Evolutionary conservation across 768 basidiomycete genomes (phyloP).

Genomic region (Lactarius indigo): DNA sequence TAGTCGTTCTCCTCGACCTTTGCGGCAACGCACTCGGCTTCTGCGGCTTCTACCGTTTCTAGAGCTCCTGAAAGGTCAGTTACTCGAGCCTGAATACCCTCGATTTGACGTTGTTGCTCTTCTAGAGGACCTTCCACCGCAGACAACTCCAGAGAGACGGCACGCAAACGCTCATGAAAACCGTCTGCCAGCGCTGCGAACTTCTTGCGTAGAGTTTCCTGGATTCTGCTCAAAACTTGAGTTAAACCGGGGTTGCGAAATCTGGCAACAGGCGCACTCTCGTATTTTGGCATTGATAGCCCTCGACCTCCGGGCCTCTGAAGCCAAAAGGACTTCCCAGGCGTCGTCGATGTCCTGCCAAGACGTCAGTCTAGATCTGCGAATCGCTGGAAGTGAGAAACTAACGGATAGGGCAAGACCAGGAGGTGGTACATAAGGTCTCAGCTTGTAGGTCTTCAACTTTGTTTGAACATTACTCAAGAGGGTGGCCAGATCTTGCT

Average conservation of each 20-base stretch:
- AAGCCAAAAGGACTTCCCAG: slow-evolving; percentile 69
- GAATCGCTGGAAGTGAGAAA: not conserved
- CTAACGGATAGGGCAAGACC: slow-evolving; percentile 62
- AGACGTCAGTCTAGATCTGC: not conserved
- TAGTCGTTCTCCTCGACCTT: slow-evolving; percentile 98
- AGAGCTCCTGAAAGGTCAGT: slow-evolving; percentile 60
- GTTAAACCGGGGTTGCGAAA: not conserved
- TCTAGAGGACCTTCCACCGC: slow-evolving; percentile 74
- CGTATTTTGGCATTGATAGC: slow-evolving; percentile 88
- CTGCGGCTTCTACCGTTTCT: slow-evolving; percentile 52
- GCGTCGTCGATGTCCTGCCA: slow-evolving; percentile 67
- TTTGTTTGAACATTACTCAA: slow-evolving; percentile 95
- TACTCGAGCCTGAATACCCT: slow-evolving; percentile 62
- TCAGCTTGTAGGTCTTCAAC: slow-evolving; percentile 82
- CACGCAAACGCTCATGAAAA: slow-evolving; percentile 64
- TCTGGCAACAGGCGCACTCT: slow-evolving; percentile 51
- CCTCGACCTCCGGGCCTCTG: slow-evolving; percentile 73
- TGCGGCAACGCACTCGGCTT: slow-evolving; percentile 74
- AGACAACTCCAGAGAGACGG: slow-evolving; percentile 68
- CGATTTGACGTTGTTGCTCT: slow-evolving; percentile 72
- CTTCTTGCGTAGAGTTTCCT: slow-evolving; percentile 70
- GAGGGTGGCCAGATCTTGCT: slow-evolving; percentile 80
- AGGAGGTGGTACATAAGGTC: slow-evolving; percentile 74
- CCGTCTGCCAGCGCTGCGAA: slow-evolving; percentile 77
- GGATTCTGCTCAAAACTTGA: slow-evolving; percentile 52